Evolutionary conservation across 192 early-diverging fungal species (phyloP), one percentile per base, ranked within the genome.

Genomic region (Podila clonocystis): DNA sequence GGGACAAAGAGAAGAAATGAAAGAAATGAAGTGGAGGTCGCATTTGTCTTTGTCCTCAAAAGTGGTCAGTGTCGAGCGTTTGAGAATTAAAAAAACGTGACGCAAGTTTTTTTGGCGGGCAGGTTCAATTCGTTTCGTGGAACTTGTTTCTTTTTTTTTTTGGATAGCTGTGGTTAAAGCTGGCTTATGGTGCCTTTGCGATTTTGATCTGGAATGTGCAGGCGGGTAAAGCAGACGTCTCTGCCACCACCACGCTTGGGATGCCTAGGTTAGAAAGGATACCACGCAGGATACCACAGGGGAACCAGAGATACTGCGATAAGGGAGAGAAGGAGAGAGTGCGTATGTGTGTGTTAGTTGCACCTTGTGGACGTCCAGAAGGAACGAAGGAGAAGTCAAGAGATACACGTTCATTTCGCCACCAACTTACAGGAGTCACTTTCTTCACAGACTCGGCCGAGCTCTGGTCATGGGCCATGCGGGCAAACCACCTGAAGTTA

Each of bases 241-340:
- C 97, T 4, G 96, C 95, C 26, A 95, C 89, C 8, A 99, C 98
- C 13, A 91, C 89, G 63, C 91, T 92, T 28, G 88, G 67, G 24
- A 98, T 87, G 26, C 98, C 98, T 62, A 98, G 86, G 82, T 95
- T 96, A 9, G 94, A 92, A 11, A 99, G 87, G 0, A 95, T 94
- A 24, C 98, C 98, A 33, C 98, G 91, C 31, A 99, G 93, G 24
- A 99, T 89, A 4, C 98, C 98, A 72, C 98, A 99, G 1, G 98
- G 98, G 70, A 97, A 93, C 88, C 96, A 97, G 17, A 97, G 89
- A 86, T 96, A 95, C 90, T 95, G 34, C 8, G 9, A 36, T 11
- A 4, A 49, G 48, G 12, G 65, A 17, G 38, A 13, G 12, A 49
- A 38, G 12, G 65, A n/a, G 28, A 52, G 26, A 41, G 33, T 34